These are phyloP conservation scores for Colletotrichum lupini DNA, from an alignment of 2,329 filamentous ascomycete species.

Conservation along the genomic window DNA sequence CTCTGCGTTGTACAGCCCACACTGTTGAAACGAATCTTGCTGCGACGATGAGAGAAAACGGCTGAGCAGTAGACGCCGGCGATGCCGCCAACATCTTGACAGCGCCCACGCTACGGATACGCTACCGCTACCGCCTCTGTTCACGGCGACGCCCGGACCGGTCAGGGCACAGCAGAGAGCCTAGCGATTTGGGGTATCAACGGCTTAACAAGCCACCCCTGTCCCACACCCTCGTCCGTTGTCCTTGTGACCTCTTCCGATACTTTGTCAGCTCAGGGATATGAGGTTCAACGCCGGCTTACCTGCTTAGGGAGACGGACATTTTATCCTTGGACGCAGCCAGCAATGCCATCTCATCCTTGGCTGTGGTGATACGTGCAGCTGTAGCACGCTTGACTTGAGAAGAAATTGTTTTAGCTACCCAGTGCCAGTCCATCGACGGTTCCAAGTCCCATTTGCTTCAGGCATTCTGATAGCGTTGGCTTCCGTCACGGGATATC, in stretches of 20 bases:
- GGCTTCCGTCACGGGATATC: constrained; percentile 13
- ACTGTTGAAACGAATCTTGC: constrained; percentile 30
- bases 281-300: constrained; percentile 10
- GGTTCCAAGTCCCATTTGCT: neutral
- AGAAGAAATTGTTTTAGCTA: constrained; percentile 10
- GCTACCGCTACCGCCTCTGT: constrained; percentile 10
- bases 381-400: constrained; percentile 18
- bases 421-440: neutral
- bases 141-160: constrained; percentile 29
- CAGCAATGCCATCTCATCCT: constrained; percentile 1
- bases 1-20: constrained; percentile 23
- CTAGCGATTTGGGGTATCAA: constrained; percentile 29
- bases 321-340: constrained; percentile 14
- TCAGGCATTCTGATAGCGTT: neutral
- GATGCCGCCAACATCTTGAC: constrained; percentile 28
- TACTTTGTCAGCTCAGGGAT: constrained; percentile 29
- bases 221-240: constrained; percentile 19
- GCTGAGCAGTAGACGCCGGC: constrained; percentile 20
- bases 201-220: constrained; percentile 31
- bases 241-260: constrained; percentile 33
- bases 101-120: constrained; percentile 24
- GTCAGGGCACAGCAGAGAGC: constrained; percentile 26
- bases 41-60: constrained; percentile 11
- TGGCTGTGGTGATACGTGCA: constrained; percentile 15
- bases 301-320: constrained; percentile 15